Evolutionary conservation across 2,329 filamentous ascomycete species (phyloP).

Genomic region (Herpotrichia juniperi): DNA sequence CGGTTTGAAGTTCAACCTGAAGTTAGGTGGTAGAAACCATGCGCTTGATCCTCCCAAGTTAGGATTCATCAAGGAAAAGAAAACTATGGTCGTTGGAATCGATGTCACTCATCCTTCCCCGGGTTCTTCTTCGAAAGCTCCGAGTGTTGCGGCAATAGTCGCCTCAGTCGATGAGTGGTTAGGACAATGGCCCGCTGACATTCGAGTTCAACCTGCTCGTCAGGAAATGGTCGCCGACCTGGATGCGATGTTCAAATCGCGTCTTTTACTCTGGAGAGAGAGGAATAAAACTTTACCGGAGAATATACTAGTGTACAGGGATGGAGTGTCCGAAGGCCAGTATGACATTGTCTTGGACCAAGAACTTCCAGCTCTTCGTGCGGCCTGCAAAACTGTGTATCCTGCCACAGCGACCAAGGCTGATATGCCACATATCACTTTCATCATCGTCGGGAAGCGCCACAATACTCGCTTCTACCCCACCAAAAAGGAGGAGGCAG

Average conservation of each 20-base stretch:
- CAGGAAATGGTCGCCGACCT: constrained; percentile 74
- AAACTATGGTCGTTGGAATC: constrained; percentile 85
- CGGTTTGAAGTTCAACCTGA: constrained; percentile 62
- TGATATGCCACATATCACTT: constrained; percentile 57
- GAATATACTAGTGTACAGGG: constrained; percentile 84
- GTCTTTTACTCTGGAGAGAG: constrained; percentile 67
- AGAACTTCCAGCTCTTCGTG: constrained; percentile 70
- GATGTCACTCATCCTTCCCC: constrained; percentile 88
- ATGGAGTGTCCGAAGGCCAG: constrained; percentile 87
- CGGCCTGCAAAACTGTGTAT: constrained; percentile 67
- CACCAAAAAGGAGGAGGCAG: constrained; percentile 48
- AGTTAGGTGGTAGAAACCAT: constrained; percentile 62
- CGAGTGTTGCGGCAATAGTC: constrained; percentile 80
- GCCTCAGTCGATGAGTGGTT: constrained; percentile 72
- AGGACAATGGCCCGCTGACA: constrained; percentile 75
- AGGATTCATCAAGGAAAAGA: constrained; percentile 61
- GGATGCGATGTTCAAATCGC: constrained; percentile 63
- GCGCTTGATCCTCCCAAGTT: constrained; percentile 49
- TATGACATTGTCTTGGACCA: constrained; percentile 69
- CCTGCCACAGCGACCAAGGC: constrained; percentile 59
- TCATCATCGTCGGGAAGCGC: constrained; percentile 83
- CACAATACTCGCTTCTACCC: constrained; percentile 89
- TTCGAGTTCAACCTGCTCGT: constrained; percentile 67
- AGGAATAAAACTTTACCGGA: constrained; percentile 58
- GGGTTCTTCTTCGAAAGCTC: constrained; percentile 62